Evolutionary conservation across 768 basidiomycete genomes (phyloP).

Genomic region (Trametes gibbosa): DNA sequence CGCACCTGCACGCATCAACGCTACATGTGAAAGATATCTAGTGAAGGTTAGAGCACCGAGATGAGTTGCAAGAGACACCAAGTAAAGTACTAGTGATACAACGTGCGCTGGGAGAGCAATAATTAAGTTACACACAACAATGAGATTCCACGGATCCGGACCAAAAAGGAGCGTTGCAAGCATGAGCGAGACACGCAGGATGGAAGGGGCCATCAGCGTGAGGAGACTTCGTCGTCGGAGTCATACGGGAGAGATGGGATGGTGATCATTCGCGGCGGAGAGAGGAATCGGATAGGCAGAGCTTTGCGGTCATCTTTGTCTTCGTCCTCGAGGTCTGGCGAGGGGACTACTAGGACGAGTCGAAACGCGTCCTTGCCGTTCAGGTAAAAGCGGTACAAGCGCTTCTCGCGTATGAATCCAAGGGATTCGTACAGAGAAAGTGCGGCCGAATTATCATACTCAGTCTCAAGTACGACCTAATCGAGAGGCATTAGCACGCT

Average conservation of each 20-base stretch:
- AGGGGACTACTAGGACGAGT: slow-evolving; percentile 62
- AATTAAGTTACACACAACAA: slow-evolving; percentile 19
- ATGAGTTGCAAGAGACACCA: background rate
- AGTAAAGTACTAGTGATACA: slow-evolving; percentile 14
- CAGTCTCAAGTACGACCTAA: slow-evolving; percentile 93
- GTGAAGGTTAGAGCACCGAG: background rate
- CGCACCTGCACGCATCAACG: no score
- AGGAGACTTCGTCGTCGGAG: slow-evolving; percentile 27
- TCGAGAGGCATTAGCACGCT: background rate
- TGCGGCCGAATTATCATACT: slow-evolving; percentile 88
- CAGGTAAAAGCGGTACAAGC: slow-evolving; percentile 91
- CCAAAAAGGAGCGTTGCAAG: background rate
- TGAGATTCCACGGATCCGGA: background rate
- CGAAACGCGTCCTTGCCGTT: slow-evolving; percentile 96
- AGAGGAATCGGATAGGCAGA: slow-evolving; percentile 17
- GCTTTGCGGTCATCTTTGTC: slow-evolving; percentile 5
- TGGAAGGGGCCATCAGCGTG: slow-evolving; percentile 11
- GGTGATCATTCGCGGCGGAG: slow-evolving; percentile 22
- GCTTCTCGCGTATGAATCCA: slow-evolving; percentile 95
- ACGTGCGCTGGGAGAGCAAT: slow-evolving; percentile 3
- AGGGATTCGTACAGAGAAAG: slow-evolving; percentile 87
- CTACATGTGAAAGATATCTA: background rate
- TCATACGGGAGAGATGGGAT: slow-evolving; percentile 24
- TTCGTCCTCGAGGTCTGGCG: slow-evolving; percentile 9
- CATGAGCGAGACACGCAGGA: background rate